Evolutionary conservation across 2,329 filamentous ascomycete genomes (phyloP).

Genomic region (Cordyceps farinosa): DNA sequence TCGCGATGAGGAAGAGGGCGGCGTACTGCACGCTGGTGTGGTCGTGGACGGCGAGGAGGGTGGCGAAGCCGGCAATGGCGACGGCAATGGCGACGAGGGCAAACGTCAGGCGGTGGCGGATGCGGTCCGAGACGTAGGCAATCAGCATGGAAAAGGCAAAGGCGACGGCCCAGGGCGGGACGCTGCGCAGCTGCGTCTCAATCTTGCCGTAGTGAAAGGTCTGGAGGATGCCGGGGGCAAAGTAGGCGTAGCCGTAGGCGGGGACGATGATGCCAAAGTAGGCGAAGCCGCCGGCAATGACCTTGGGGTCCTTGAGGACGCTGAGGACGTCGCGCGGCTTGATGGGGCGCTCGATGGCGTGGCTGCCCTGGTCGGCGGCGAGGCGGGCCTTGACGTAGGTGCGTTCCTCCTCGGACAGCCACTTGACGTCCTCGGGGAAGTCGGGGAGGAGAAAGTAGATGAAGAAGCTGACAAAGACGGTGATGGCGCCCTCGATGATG

Average conservation of each 20-base stretch:
- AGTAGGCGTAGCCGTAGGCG: conserved; percentile 75
- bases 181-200: conserved; percentile 54
- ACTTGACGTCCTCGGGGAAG: conserved; percentile 72
- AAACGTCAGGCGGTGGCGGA: conserved; percentile 72
- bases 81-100: conserved; percentile 68
- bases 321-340: conserved; percentile 54
- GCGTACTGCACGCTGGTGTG: conserved; percentile 67
- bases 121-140: conserved; percentile 67
- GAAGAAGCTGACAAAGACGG: conserved; percentile 56
- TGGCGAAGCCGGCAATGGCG: conserved; percentile 69
- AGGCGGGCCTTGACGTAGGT: conserved; percentile 63
- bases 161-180: conserved; percentile 61
- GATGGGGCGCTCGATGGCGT: conserved; percentile 59
- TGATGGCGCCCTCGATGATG: conserved; percentile 69
- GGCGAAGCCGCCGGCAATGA: conserved; percentile 73
- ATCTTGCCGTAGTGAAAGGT: conserved; percentile 61
- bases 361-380: conserved; percentile 64
- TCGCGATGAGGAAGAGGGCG: conserved; percentile 76
- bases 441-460: conserved; percentile 69
- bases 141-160: conserved; percentile 76
- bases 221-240: conserved; percentile 67
- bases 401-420: conserved; percentile 68
- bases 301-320: conserved; percentile 70
- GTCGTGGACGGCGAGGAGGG: conserved; percentile 69
- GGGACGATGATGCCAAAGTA: conserved; percentile 78